Percentiles rank a stretch among this genome's conserved stretches.
phyloP scores from a whole-genome alignment of 768 basidiomycete genomes.

The Tylopilus intermedius region DNA sequence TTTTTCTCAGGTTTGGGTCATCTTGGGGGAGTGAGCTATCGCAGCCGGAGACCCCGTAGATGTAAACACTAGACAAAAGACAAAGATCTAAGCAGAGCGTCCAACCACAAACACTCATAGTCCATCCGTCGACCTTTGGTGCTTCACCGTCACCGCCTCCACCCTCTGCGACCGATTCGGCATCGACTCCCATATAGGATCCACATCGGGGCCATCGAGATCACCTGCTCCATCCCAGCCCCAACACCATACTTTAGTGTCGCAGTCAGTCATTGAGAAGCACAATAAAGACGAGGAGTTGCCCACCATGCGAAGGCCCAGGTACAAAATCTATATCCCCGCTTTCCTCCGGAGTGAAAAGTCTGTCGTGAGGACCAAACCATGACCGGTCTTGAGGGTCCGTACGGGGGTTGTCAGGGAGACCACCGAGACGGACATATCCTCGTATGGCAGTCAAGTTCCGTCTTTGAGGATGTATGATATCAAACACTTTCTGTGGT shows the following conservation, averaged over 20 bases:
- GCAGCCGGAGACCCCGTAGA: no score
- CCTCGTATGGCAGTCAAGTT: conserved; percentile 96
- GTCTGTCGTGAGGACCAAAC: conserved; percentile 95
- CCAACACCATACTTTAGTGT: conserved; percentile 90
- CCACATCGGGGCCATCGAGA: conserved; percentile 94
- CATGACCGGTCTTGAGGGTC: conserved; percentile 97
- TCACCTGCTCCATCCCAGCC: conserved; percentile 99
- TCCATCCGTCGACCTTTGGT: conserved; percentile 45
- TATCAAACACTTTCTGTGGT: conserved; percentile 84
- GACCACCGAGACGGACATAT: conserved; percentile 90
- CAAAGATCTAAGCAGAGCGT: conserved; percentile 14
- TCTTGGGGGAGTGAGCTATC: no score
- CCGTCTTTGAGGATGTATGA: conserved; percentile 84
- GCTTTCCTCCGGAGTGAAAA: conserved; percentile 87
- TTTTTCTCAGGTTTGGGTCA: background rate
- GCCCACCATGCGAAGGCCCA: conserved; percentile 79
- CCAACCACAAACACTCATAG: conserved; percentile 11
- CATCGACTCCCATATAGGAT: conserved; percentile 93
- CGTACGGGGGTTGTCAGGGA: conserved; percentile 91
- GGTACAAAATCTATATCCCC: conserved; percentile 69
- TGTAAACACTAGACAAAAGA: background rate
- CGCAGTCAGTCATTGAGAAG: conserved; percentile 1
- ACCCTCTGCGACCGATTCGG: conserved; percentile 53
- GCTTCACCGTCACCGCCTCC: conserved; percentile 65
- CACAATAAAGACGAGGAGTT: background rate